Evolutionary conservation across 202 grass and related monocot genomes (phyloP).

Genomic region (Panicum virgatum): DNA sequence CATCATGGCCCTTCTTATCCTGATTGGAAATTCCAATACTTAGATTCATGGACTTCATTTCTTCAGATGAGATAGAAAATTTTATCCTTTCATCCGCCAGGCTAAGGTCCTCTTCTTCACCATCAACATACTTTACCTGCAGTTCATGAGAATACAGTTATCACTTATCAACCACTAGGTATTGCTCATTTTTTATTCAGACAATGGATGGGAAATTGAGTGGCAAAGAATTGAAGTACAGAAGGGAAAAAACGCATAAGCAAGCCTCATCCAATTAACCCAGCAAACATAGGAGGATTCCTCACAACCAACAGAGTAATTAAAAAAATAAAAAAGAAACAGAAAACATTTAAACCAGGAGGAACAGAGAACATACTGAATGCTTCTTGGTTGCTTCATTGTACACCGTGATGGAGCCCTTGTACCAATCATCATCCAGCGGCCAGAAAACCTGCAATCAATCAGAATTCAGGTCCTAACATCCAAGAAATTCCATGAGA

Average conservation of each 20-base stretch:
- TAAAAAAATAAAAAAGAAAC: not conserved
- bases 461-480: conserved; percentile 23
- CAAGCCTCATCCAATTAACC: conserved; percentile 1
- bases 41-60: conserved; percentile 71
- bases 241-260: conserved; percentile 1
- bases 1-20: conserved; percentile 78
- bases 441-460: conserved; percentile 84
- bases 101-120: conserved; percentile 70
- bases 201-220: conserved; percentile 15
- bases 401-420: conserved; percentile 69
- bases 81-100: conserved; percentile 75
- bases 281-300: conserved; percentile 10
- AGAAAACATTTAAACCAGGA: conserved; percentile 15
- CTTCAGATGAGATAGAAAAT: conserved; percentile 70
- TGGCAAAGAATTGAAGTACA: conserved; percentile 7
- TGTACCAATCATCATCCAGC: conserved; percentile 96
- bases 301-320: not conserved
- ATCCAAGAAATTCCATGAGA: not conserved
- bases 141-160: conserved; percentile 24
- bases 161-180: not conserved
- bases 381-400: conserved; percentile 66
- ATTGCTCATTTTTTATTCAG: conserved; percentile 18
- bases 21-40: conserved; percentile 67
- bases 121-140: conserved; percentile 92
- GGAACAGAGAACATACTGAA: conserved; percentile 56